A percentile compares a stretch with the other conserved stretches of the same genome.
These are phyloP conservation scores for Carex scoparia DNA, from an alignment of 176 grass and related monocot species.

Conservation along the genomic window DNA sequence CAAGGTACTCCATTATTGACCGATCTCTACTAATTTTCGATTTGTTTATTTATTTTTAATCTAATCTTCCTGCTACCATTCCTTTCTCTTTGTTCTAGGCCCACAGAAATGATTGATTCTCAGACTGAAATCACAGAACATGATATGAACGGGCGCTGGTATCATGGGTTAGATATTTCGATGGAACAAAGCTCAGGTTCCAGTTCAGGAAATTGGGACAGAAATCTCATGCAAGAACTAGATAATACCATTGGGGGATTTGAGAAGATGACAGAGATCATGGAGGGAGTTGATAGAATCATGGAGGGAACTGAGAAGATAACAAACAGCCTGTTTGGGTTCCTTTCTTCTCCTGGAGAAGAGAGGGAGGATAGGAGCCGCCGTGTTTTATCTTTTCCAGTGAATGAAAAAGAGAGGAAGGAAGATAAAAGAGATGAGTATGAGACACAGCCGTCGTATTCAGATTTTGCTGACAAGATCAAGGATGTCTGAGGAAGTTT, in stretches of 20 bases:
- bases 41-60: background rate
- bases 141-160: constrained; percentile 55
- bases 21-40: background rate
- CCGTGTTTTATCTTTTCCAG: background rate
- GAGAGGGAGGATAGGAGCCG: constrained; percentile 9
- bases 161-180: constrained; percentile 21
- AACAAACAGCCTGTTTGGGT: constrained; percentile 48
- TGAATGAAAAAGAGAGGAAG: constrained; percentile 22
- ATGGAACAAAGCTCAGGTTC: background rate
- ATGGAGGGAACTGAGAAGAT: constrained; percentile 56
- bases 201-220: constrained; percentile 24
- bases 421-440: constrained; percentile 5
- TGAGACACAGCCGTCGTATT: constrained; percentile 31
- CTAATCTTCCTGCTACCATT: background rate
- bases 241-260: background rate
- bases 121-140: constrained; percentile 78
- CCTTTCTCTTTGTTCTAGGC: constrained; percentile 34
- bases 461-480: constrained; percentile 54
- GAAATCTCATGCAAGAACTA: constrained; percentile 39
- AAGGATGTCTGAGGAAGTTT: constrained; percentile 50
- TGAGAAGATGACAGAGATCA: constrained; percentile 37
- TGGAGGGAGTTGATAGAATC: constrained; percentile 28
- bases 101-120: constrained; percentile 66
- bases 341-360: constrained; percentile 25
- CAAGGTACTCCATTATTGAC: background rate